Percentiles rank a stretch among this genome's conserved stretches.
phyloP scores from a whole-genome alignment of 345 rosid species.

The Gossypioides kirkii region DNA sequence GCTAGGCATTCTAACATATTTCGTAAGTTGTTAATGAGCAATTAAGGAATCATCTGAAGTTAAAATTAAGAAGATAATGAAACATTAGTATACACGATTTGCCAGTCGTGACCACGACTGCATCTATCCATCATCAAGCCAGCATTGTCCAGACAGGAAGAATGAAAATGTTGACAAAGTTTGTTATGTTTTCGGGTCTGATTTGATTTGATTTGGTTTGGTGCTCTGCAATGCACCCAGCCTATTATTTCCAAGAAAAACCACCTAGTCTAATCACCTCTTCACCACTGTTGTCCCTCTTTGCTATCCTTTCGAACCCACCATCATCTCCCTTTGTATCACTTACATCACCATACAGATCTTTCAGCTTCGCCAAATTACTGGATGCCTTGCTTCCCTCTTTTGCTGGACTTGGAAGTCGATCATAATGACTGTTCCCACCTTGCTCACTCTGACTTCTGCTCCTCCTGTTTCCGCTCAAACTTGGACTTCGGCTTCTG shows the following conservation, averaged over 20 bases:
- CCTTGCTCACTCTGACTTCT: constrained; percentile 52
- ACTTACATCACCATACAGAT: constrained; percentile 67
- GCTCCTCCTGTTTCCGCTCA: constrained; percentile 59
- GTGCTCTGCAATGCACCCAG: not conserved
- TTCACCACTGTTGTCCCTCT: constrained; percentile 57
- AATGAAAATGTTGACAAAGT: not conserved
- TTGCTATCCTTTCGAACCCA: constrained; percentile 40
- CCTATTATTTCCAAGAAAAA: constrained; percentile 54
- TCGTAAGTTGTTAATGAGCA: not conserved
- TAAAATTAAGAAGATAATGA: not conserved
- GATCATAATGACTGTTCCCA: constrained; percentile 35
- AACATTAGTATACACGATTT: not conserved
- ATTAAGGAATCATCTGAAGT: not conserved
- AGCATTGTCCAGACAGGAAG: not conserved
- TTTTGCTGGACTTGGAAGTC: constrained; percentile 38
- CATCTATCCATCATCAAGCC: not conserved
- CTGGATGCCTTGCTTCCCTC: constrained; percentile 54
- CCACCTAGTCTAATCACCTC: constrained; percentile 95
- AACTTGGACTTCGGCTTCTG: constrained; percentile 60
- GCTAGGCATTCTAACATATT: not conserved
- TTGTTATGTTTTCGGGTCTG: too few relatives aligned
- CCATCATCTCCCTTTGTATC: constrained; percentile 43
- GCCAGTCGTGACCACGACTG: not conserved
- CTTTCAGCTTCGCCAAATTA: constrained; percentile 89
- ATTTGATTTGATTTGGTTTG: not conserved